phyloP scores from a whole-genome alignment of 768 basidiomycete species.

The Roridomyces roridus region DNA sequence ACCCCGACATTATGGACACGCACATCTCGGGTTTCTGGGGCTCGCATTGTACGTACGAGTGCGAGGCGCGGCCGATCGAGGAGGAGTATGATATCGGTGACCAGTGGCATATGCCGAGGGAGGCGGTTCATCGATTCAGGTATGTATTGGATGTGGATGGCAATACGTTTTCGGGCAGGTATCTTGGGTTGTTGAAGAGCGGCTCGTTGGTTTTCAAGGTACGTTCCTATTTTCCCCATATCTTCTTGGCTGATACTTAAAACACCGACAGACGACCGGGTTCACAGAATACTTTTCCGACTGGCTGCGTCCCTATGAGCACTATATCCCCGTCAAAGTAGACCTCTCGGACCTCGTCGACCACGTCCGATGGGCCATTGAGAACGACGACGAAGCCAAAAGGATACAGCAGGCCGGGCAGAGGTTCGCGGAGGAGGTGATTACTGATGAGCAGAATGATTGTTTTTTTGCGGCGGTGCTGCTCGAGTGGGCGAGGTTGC shows the following conservation, averaged over 20 bases:
- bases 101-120: conserved; percentile 1
- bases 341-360: conserved; percentile 9
- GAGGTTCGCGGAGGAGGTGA: too few species aligned
- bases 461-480: too few species aligned
- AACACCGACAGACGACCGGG: conserved; percentile 7
- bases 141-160: conserved; percentile 25
- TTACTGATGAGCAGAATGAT: too few species aligned
- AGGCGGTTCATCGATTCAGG: conserved; percentile 24
- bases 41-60: conserved; percentile 22
- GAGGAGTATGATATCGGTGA: conserved; percentile 14
- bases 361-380: too few species aligned
- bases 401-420: too few species aligned
- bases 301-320: conserved; percentile 21
- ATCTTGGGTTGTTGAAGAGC: conserved; percentile 21
- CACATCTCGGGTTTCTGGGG: conserved; percentile 19
- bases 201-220: conserved; percentile 27
- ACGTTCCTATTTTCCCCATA: not conserved
- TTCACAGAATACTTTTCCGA: conserved; percentile 20
- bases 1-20: conserved; percentile 17
- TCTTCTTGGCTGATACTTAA: not conserved
- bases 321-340: conserved; percentile 12
- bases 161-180: conserved; percentile 25
- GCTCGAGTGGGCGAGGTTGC: too few species aligned
- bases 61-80: conserved; percentile 16
- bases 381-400: too few species aligned